Conservation (phyloP, 768 basidiomycete genomes). For the Pleurotus citrinopileatus region DNA sequence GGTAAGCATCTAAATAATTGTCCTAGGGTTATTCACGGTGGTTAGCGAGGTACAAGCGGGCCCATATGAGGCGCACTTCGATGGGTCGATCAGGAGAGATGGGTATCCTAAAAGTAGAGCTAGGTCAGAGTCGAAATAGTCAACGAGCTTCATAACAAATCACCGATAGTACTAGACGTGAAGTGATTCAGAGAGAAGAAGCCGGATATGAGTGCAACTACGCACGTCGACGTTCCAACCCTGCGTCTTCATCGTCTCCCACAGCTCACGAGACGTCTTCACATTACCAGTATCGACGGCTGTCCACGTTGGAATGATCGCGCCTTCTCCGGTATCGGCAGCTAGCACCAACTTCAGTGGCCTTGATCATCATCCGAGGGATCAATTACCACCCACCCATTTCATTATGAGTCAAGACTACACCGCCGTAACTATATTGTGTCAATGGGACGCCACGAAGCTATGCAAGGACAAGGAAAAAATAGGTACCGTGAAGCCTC, state of each 20-base stretch:
- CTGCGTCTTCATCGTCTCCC: constrained; percentile 69
- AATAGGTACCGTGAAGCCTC: constrained; percentile 80
- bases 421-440: constrained; percentile 90
- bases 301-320: constrained; percentile 92
- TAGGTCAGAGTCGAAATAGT: neutral
- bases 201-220: constrained; percentile 14
- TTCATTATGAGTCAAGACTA: constrained; percentile 93
- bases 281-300: constrained; percentile 81
- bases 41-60: neutral
- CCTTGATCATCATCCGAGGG: neutral
- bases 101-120: constrained; percentile 63
- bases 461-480: no score
- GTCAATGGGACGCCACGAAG: no score
- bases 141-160: constrained; percentile 3
- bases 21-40: constrained; percentile 43
- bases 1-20: constrained; percentile 94
- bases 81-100: constrained; percentile 91
- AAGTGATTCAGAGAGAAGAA: no score
- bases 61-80: constrained; percentile 47
- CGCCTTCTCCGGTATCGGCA: constrained; percentile 66
- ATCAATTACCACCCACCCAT: constrained; percentile 66
- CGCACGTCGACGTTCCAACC: constrained; percentile 93
- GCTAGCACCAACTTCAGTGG: constrained; percentile 23
- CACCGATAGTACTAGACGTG: constrained; percentile 72
- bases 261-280: constrained; percentile 85